Base-by-base conservation (phyloP, 2,329 filamentous ascomycete species). In the Lecanicillium sp. region DNA sequence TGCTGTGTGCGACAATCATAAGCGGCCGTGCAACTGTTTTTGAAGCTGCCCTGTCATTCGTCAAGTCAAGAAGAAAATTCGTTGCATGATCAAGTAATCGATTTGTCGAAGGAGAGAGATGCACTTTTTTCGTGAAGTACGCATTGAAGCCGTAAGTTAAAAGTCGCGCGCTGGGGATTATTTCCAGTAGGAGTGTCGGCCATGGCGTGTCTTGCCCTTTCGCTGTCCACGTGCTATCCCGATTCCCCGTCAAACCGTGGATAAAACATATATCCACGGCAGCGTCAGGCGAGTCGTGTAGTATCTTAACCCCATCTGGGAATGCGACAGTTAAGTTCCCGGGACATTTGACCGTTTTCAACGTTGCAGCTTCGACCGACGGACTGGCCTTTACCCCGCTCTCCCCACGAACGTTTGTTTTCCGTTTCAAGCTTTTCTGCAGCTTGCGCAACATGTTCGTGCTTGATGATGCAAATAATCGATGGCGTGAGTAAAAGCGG, bases 81-180 rank as follows among this genome's bases (percentile, higher is more conserved):
- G 21, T 49, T 2, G 61, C 64, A 52, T 66, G 60, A 24, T 64
- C 56, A 2, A 48, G 40, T 19, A 66, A 53, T 20, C 59, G 48
- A 30, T 62, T 62, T 5, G 49, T n/a, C n/a, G n/a, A n/a, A n/a
- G n/a, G n/a, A n/a, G n/a, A n/a, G 37, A 12, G 56, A 54, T 11
- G 56, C 54, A n/a, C 52, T 54, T 0, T 42, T 20, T 12, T 35
- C 51, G 55, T 17, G 0, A 66, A 43, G 20, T 65, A 60, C n/a
- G 62, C 61, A 26, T 68, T 60, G 51, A 72, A 72, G 14, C 68
- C 68, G 24, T 62, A 71, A 0, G 65, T 66, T 17, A 71, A 58
- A 4, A 71, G 56, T 12, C 67, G 62, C 15, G 63, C 62, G 1
- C 51, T 59, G 1, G 46, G 37, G 24, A 70, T 50, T 44, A 58